Percentiles rank a stretch among this genome's conserved stretches.
Evolutionary conservation across 2,329 filamentous ascomycete genomes (phyloP).

Genomic region (Colletotrichum spaethianum): DNA sequence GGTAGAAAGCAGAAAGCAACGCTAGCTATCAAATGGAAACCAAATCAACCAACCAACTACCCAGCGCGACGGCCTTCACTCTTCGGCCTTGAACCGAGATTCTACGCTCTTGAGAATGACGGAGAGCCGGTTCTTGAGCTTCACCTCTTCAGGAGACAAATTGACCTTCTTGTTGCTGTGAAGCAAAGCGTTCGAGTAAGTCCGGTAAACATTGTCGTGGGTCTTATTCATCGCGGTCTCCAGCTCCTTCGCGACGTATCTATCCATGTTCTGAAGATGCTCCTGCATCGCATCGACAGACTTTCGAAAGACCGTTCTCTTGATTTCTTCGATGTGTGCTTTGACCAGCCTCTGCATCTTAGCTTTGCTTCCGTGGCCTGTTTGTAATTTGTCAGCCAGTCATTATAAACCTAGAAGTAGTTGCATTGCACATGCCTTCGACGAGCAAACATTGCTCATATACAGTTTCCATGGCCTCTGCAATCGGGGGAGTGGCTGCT

Average conservation of each 20-base stretch:
- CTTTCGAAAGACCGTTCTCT: neutral
- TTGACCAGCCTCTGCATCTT: neutral
- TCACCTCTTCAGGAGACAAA: accelerated
- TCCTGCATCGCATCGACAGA: neutral
- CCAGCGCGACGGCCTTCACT: neutral
- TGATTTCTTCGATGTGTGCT: neutral
- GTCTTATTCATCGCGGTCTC: neutral
- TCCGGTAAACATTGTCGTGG: neutral
- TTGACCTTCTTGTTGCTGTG: neutral
- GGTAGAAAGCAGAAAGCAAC: neutral
- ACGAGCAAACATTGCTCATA: neutral
- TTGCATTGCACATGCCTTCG: neutral
- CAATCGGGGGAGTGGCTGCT: neutral
- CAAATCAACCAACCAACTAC: too few species aligned
- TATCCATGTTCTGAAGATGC: neutral
- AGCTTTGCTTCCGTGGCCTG: neutral
- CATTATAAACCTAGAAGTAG: accelerated
- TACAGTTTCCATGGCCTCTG: neutral
- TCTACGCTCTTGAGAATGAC: neutral
- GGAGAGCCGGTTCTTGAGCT: neutral
- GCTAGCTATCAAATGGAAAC: too few species aligned
- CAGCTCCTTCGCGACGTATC: neutral
- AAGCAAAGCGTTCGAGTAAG: neutral
- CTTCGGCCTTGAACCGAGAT: neutral
- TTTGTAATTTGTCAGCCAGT: neutral